phyloP scores from a whole-genome alignment of 352 stramenopile species.

The Phytophthora ramorum region DNA sequence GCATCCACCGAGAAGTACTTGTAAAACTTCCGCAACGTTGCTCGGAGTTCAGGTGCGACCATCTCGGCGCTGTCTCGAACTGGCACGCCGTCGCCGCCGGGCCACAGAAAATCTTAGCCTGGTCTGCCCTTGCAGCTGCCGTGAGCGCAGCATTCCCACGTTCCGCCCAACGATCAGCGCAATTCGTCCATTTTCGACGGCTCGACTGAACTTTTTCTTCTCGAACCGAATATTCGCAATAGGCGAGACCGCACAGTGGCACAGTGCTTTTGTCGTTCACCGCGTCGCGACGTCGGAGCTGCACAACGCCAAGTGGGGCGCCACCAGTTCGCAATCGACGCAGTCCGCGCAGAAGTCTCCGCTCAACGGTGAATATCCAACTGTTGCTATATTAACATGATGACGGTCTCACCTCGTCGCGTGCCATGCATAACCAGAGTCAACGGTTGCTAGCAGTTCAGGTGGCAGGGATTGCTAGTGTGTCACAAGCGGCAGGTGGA shows the following conservation, averaged over 20 bases:
- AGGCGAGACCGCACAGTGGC: slow-evolving; percentile 14
- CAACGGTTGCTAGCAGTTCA: background rate
- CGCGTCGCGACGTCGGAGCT: slow-evolving; percentile 24
- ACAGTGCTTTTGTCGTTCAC: slow-evolving; percentile 23
- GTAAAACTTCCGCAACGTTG: slow-evolving; percentile 12
- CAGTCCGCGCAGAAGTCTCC: slow-evolving; percentile 20
- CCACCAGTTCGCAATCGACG: slow-evolving; percentile 40
- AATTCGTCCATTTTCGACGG: slow-evolving; percentile 13
- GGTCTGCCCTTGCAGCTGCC: slow-evolving; percentile 32
- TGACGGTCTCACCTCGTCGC: slow-evolving; percentile 6
- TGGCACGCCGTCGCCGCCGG: slow-evolving; percentile 5
- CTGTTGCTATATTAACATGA: background rate
- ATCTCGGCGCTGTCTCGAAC: slow-evolving; percentile 17
- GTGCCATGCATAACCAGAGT: background rate
- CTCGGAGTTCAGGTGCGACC: slow-evolving; percentile 11
- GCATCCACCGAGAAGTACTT: too few species aligned
- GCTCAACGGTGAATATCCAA: background rate
- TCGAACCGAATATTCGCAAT: slow-evolving; percentile 29
- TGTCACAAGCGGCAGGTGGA: background rate
- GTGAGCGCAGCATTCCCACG: background rate
- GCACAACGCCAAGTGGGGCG: background rate
- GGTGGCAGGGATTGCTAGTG: too few species aligned
- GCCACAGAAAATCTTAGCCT: slow-evolving; percentile 26
- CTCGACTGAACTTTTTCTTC: slow-evolving; percentile 10
- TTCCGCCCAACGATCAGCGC: slow-evolving; percentile 9